A percentile compares a stretch with the other conserved stretches of the same genome.
Conservation (phyloP, 1,284 basidiomycete species). For the Inonotus hispidus region DNA sequence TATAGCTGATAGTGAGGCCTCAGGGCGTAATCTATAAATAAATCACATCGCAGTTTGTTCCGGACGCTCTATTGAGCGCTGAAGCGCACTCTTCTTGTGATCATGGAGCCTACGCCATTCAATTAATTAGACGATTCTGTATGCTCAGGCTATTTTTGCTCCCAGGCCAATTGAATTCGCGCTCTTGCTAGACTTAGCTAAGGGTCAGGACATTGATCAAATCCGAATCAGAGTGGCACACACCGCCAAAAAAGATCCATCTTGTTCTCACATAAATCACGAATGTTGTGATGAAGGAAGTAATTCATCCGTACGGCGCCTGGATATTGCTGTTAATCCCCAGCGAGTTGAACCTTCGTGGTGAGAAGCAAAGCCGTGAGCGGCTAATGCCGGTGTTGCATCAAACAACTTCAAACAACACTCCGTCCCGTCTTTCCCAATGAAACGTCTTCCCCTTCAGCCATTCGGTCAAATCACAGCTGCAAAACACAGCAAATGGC, state of each 20-base stretch:
- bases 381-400: neutral
- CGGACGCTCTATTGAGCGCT: neutral
- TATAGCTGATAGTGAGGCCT: neutral
- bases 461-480: neutral
- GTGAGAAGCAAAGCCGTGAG: neutral
- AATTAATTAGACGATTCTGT: no score
- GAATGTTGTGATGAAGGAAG: no score
- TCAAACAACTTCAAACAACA: neutral
- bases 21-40: neutral
- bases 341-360: no score
- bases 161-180: no score
- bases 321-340: no score
- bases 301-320: no score
- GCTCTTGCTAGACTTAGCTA: no score
- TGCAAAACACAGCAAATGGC: neutral
- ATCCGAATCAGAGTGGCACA: neutral
- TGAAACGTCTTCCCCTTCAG: neutral
- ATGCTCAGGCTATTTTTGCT: no score
- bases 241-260: no score
- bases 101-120: no score
- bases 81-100: no score
- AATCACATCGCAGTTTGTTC: neutral
- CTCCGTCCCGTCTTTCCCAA: neutral
- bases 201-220: neutral
- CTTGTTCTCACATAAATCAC: no score